A percentile compares a stretch with the other conserved stretches of the same genome.
Conservation (phyloP, 2,329 filamentous ascomycete genomes). For the Pyrenophora seminiperda region DNA sequence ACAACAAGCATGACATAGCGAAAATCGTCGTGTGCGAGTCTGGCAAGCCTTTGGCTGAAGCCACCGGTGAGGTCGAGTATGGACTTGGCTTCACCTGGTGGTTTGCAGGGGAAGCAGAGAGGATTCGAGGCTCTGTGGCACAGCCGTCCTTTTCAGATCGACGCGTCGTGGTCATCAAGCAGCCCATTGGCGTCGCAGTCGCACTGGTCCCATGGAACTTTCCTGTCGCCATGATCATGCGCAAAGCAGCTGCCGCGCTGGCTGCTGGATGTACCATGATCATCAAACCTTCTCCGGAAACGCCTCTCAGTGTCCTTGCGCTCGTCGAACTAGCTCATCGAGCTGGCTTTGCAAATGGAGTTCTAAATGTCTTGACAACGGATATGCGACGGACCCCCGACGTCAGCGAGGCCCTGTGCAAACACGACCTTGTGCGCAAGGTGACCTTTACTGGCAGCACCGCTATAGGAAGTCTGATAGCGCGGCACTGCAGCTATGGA, state of each 20-base stretch:
- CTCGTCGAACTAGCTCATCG: slow-evolving; percentile 58
- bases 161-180: slow-evolving; percentile 29
- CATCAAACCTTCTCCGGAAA: slow-evolving; percentile 59
- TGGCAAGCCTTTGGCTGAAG: slow-evolving; percentile 68
- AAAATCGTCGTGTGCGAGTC: slow-evolving; percentile 1
- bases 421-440: slow-evolving; percentile 59
- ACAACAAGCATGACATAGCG: neutral
- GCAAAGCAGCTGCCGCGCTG: slow-evolving; percentile 61
- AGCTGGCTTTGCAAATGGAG: slow-evolving; percentile 56
- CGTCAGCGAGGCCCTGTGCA: slow-evolving; percentile 56
- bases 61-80: slow-evolving; percentile 29
- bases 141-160: slow-evolving; percentile 60
- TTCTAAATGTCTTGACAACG: slow-evolving; percentile 63
- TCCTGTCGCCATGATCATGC: slow-evolving; percentile 55
- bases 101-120: slow-evolving; percentile 35
- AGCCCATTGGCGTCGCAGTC: slow-evolving; percentile 48
- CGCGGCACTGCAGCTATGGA: slow-evolving; percentile 58
- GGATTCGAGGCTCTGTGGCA: slow-evolving; percentile 59
- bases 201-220: slow-evolving; percentile 49
- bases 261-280: slow-evolving; percentile 60
- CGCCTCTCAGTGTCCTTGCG: slow-evolving; percentile 61
- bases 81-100: slow-evolving; percentile 32
- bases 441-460: slow-evolving; percentile 61
- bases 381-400: slow-evolving; percentile 55
- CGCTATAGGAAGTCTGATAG: slow-evolving; percentile 63